Percentiles rank a stretch among this genome's conserved stretches.
Conservation (phyloP, 176 grass and related monocot species). For the Tillandsia leiboldiana region DNA sequence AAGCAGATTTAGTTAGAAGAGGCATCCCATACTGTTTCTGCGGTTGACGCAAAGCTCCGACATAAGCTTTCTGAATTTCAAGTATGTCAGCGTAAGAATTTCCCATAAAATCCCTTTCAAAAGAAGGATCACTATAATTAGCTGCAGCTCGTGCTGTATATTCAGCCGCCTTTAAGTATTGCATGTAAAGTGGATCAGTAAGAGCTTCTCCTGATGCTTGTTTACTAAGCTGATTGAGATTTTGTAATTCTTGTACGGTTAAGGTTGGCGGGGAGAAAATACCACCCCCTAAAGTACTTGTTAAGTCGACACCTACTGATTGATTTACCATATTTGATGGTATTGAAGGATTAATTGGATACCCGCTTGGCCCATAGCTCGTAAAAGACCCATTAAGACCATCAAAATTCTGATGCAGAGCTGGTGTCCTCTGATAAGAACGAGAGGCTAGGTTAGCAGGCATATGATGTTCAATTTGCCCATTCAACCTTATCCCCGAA, state of each 20-base stretch:
- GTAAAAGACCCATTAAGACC: constrained; percentile 42
- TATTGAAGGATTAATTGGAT: constrained; percentile 40
- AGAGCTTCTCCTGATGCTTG: constrained; percentile 36
- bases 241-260: constrained; percentile 51
- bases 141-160: constrained; percentile 48
- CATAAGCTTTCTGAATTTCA: constrained; percentile 65
- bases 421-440: constrained; percentile 59
- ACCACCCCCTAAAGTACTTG: constrained; percentile 33
- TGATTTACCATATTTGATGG: constrained; percentile 48
- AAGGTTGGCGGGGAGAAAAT: constrained; percentile 49
- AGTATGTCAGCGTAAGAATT: constrained; percentile 50
- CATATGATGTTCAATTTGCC: constrained; percentile 35
- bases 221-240: constrained; percentile 38
- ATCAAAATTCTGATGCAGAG: constrained; percentile 63
- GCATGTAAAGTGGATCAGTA: constrained; percentile 59
- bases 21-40: constrained; percentile 80
- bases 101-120: constrained; percentile 43
- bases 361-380: constrained; percentile 49
- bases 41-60: constrained; percentile 67
- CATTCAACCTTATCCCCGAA: constrained; percentile 25
- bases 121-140: constrained; percentile 33
- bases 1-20: constrained; percentile 47
- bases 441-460: constrained; percentile 21
- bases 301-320: constrained; percentile 34
- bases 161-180: constrained; percentile 62